These are phyloP conservation scores for Aspergillus sp. DNA, from an alignment of 2,329 filamentous ascomycete species.

Conservation along the genomic window DNA sequence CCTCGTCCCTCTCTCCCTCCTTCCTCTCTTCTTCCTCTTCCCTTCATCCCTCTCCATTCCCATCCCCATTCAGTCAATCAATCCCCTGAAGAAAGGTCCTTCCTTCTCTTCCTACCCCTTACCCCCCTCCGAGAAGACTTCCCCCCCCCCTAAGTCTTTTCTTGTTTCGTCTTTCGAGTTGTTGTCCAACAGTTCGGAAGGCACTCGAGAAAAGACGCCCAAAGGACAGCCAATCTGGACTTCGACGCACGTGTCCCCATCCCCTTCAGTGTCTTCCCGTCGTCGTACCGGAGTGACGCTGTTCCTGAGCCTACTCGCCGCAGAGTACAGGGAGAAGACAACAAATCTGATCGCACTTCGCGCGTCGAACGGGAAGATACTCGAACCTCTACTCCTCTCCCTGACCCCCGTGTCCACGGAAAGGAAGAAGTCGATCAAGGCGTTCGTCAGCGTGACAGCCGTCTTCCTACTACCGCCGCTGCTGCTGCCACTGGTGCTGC, in stretches of 20 bases:
- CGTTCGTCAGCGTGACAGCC: slow-evolving; percentile 56
- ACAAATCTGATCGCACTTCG: slow-evolving; percentile 63
- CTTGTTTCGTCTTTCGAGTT: slow-evolving; percentile 41
- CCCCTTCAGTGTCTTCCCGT: slow-evolving; percentile 99
- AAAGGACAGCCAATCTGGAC: slow-evolving; percentile 94
- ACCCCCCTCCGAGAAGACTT: slow-evolving; percentile 27
- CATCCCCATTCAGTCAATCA: slow-evolving; percentile 6
- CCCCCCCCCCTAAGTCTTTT: slow-evolving; percentile 35
- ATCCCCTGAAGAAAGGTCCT: slow-evolving; percentile 23
- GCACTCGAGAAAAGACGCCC: slow-evolving; percentile 62
- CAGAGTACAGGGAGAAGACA: slow-evolving; percentile 84
- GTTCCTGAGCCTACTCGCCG: slow-evolving; percentile 57
- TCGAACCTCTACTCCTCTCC: slow-evolving; percentile 59
- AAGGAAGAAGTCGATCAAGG: slow-evolving; percentile 84
- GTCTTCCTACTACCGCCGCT: too few relatives aligned
- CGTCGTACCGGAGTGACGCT: slow-evolving; percentile 78
- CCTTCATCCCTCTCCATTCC: slow-evolving; percentile 12
- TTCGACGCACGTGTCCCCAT: slow-evolving; percentile 99
- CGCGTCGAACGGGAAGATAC: slow-evolving; percentile 98
- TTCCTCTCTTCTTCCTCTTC: slow-evolving; percentile 3
- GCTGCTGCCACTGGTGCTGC: too few relatives aligned
- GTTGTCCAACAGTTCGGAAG: slow-evolving; percentile 38
- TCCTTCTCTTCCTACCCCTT: slow-evolving; percentile 5
- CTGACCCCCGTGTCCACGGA: slow-evolving; percentile 56
- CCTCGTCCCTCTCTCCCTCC: slow-evolving; percentile 5